Conservation (phyloP, 116 monocot species). For the Cymodocea nodosa region DNA sequence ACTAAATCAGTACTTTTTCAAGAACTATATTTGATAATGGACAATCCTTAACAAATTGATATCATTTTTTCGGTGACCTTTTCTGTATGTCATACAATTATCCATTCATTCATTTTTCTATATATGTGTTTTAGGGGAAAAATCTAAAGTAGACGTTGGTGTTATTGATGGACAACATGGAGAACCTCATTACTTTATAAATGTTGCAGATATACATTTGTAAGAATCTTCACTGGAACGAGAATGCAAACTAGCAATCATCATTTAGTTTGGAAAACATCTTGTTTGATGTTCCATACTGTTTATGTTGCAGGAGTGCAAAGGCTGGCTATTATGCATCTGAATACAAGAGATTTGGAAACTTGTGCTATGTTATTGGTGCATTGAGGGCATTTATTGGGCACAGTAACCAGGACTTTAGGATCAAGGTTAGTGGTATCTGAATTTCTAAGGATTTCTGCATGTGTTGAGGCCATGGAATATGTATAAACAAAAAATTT, state of each 20-base stretch:
- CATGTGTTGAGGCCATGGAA: neutral
- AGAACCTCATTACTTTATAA: slow-evolving; percentile 72
- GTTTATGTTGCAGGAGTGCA: slow-evolving; percentile 59
- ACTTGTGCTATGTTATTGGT: slow-evolving; percentile 88
- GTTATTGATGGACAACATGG: slow-evolving; percentile 29
- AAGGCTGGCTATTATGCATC: slow-evolving; percentile 92
- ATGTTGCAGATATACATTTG: slow-evolving; percentile 96
- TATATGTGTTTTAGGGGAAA: slow-evolving; percentile 38
- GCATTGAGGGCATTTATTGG: slow-evolving; percentile 75
- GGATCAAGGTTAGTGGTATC: slow-evolving; percentile 56
- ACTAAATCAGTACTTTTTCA: too few relatives aligned
- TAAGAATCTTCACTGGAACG: slow-evolving; percentile 19
- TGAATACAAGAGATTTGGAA: slow-evolving; percentile 86
- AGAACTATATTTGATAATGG: too few relatives aligned
- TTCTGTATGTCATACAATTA: too few relatives aligned
- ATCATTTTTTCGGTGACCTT: too few relatives aligned
- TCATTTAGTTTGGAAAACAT: neutral
- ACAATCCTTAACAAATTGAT: too few relatives aligned
- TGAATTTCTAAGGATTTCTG: neutral
- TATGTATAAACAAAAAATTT: neutral
- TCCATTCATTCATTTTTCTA: neutral
- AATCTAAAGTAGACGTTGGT: slow-evolving; percentile 74
- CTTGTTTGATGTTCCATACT: neutral
- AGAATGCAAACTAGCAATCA: neutral
- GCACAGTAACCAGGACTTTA: slow-evolving; percentile 63